phyloP scores from a whole-genome alignment of 2,329 filamentous ascomycete genomes.

The Basipetospora chlamydospora region DNA sequence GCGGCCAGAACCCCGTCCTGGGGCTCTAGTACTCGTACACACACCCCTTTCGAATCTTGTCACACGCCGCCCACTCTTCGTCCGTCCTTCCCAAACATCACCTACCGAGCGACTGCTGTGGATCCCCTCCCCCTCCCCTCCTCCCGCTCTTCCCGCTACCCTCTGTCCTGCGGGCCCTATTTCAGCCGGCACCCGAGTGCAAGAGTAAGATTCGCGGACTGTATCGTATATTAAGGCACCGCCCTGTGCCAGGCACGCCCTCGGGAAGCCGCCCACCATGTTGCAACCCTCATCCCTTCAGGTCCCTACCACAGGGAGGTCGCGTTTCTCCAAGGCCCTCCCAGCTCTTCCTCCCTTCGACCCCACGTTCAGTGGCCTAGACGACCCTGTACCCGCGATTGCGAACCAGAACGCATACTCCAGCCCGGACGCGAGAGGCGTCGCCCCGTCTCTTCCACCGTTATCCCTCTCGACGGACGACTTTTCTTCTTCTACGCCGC shows the following conservation, averaged over 20 bases:
- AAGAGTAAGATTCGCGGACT: background rate
- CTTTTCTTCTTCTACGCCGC: background rate
- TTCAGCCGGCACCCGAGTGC: background rate
- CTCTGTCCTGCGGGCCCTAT: background rate
- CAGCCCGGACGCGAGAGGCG: background rate
- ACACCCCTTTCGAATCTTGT: background rate
- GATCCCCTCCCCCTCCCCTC: background rate
- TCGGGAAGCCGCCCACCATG: conserved; percentile 6
- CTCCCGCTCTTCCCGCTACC: background rate
- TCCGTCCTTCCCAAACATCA: too few species aligned
- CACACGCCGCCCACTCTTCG: too few species aligned
- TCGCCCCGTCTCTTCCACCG: background rate
- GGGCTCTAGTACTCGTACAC: too few species aligned
- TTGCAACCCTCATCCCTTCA: conserved; percentile 11
- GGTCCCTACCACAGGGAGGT: conserved; percentile 26
- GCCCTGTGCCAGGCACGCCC: background rate
- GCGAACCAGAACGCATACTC: conserved; percentile 4
- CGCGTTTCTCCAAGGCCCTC: conserved; percentile 44
- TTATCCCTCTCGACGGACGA: background rate
- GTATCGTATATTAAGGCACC: conserved; percentile 5
- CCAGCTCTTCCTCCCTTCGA: conserved; percentile 30
- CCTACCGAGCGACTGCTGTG: background rate
- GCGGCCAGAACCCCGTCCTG: background rate
- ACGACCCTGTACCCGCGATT: conserved; percentile 4
- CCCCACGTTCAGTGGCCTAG: conserved; percentile 6